phyloP scores from a whole-genome alignment of 2,329 filamentous ascomycete species.

The Aspergillus puulaauensis region DNA sequence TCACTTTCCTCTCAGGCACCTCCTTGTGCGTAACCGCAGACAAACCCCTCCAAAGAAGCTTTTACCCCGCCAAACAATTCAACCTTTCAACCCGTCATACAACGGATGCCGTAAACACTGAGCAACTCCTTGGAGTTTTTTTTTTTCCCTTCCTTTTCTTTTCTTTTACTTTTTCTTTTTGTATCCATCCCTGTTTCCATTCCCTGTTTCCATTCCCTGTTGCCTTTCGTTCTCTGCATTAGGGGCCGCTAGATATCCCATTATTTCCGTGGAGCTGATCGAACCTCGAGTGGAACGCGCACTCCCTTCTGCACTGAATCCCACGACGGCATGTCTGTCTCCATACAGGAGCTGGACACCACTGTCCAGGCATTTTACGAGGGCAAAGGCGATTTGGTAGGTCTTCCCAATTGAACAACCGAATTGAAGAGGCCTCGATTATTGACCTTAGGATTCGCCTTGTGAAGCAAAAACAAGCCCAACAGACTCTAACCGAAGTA shows the following conservation, averaged over 20 bases:
- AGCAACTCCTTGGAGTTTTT: slow-evolving; percentile 7
- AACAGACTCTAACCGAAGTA: slow-evolving; percentile 90
- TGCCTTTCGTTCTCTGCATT: no score
- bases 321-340: slow-evolving; percentile 57
- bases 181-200: no score
- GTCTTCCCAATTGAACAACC: slow-evolving; percentile 34
- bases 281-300: slow-evolving; percentile 22
- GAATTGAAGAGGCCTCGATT: neutral
- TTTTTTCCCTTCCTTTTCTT: neutral
- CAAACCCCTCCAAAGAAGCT: slow-evolving; percentile 26
- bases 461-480: slow-evolving; percentile 86
- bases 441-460: neutral
- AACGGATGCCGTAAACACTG: slow-evolving; percentile 15
- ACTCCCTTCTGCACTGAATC: slow-evolving; percentile 25
- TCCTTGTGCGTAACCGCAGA: slow-evolving; percentile 13
- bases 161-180: no score
- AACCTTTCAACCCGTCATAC: slow-evolving; percentile 13
- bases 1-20: slow-evolving; percentile 14
- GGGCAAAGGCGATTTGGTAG: slow-evolving; percentile 87
- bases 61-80: slow-evolving; percentile 29
- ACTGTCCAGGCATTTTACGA: slow-evolving; percentile 98
- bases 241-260: neutral
- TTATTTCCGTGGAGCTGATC: neutral
- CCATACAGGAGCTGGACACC: slow-evolving; percentile 92
- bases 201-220: no score